Evolutionary conservation across 208 protist species (phyloP).

Genomic region (Wallacemonas collosoma): DNA sequence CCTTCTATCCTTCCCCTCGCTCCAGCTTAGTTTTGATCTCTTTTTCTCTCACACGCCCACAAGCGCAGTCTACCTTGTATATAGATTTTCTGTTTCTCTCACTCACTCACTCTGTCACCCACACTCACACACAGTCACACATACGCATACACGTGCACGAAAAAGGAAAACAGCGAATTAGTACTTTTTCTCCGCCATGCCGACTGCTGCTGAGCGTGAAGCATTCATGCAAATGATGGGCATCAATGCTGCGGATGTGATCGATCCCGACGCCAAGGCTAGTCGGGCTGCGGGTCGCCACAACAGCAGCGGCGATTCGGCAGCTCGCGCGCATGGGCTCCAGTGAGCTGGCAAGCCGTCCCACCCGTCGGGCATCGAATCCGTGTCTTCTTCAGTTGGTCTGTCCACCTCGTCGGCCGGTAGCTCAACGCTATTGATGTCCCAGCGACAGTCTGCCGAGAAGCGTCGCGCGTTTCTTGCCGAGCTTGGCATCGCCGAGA

Average conservation of each 20-base stretch:
- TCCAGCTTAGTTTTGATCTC: constrained; percentile 4
- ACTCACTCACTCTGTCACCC: not conserved
- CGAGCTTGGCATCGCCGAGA: constrained; percentile 22
- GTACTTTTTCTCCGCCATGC: constrained; percentile 14
- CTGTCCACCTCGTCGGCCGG: constrained; percentile 9
- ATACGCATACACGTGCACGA: constrained; percentile 4
- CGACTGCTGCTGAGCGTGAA: constrained; percentile 40
- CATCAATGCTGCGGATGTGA: constrained; percentile 70
- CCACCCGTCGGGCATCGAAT: not conserved
- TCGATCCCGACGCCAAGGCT: constrained; percentile 33
- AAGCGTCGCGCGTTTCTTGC: constrained; percentile 24
- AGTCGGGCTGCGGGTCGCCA: not conserved
- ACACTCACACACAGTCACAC: too few relatives aligned
- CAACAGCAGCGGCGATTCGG: not conserved
- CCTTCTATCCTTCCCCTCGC: not conserved
- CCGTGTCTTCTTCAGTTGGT: constrained; percentile 10
- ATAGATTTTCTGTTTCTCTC: constrained; percentile 25
- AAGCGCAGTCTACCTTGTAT: constrained; percentile 10
- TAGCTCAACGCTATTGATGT: not conserved
- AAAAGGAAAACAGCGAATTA: not conserved
- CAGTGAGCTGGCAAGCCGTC: not conserved
- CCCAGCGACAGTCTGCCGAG: not conserved
- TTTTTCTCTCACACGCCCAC: not conserved
- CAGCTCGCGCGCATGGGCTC: not conserved
- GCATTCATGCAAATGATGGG: constrained; percentile 82